Percentiles rank a stretch among this genome's conserved stretches.
Evolutionary conservation across 2,329 filamentous ascomycete genomes (phyloP).

Genomic region (Penicillium paneum): DNA sequence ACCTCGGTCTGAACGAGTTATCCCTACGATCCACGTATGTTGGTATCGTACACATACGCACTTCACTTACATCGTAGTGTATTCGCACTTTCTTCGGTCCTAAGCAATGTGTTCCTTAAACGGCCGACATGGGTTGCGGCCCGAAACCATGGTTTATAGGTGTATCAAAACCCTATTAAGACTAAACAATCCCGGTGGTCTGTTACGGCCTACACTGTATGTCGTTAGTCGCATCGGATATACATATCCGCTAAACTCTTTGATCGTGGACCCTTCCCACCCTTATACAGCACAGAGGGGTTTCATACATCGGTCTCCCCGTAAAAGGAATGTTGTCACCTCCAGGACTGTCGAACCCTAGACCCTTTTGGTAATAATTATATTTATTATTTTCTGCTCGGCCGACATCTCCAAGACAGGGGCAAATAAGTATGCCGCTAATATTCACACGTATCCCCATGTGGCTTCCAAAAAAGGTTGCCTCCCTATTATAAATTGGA

Average conservation of each 20-base stretch:
- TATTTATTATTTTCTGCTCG: neutral
- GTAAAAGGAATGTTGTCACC: neutral
- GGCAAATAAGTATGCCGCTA: constrained; percentile 4
- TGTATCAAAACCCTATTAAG: neutral
- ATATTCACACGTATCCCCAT: neutral
- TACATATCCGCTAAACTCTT: neutral
- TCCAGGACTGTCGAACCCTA: neutral
- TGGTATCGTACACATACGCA: neutral
- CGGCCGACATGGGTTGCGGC: neutral
- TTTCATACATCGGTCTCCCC: constrained; percentile 6
- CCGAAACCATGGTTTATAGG: constrained; percentile 1
- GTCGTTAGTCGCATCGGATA: neutral
- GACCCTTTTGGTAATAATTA: neutral
- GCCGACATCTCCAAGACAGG: neutral
- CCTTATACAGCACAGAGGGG: constrained; percentile 8
- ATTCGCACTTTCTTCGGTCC: neutral
- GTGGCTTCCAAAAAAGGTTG: neutral
- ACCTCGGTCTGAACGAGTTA: neutral
- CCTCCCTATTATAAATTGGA: constrained; percentile 3
- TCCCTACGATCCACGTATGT: neutral
- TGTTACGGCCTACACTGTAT: neutral
- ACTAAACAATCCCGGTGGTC: neutral
- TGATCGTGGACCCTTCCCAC: neutral
- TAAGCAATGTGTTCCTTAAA: neutral
- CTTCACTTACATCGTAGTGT: neutral